Conservation (phyloP, 2,329 filamentous ascomycete genomes). For the Aspergillus fumigatus region DNA sequence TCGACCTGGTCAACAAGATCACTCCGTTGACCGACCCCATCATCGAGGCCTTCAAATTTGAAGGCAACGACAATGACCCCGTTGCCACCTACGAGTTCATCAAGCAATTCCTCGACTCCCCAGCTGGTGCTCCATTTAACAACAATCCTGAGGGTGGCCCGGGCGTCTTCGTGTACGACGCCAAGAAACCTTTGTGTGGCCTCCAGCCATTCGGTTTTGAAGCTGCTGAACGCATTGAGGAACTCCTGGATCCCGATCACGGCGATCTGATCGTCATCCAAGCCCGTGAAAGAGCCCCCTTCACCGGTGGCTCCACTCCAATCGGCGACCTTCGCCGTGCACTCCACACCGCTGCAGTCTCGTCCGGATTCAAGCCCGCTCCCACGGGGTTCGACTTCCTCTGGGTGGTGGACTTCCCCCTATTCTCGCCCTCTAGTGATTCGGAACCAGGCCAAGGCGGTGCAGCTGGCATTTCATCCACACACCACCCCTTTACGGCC, state of each 20-base stretch:
- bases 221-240: constrained; percentile 56
- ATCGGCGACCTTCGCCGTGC: constrained; percentile 69
- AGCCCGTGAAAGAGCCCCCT: constrained; percentile 63
- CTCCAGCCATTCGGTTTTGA: constrained; percentile 75
- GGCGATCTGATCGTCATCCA: constrained; percentile 81
- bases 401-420: constrained; percentile 87
- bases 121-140: constrained; percentile 55
- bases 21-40: constrained; percentile 62
- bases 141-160: constrained; percentile 73
- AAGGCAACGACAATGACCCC: constrained; percentile 44
- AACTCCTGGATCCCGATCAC: constrained; percentile 52
- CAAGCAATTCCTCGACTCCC: constrained; percentile 64
- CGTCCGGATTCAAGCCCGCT: constrained; percentile 52
- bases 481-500: constrained; percentile 94
- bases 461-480: constrained; percentile 72
- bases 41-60: constrained; percentile 70
- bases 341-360: constrained; percentile 65
- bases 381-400: constrained; percentile 60
- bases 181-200: constrained; percentile 67
- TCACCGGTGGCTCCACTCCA: constrained; percentile 66
- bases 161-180: constrained; percentile 71
- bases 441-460: constrained; percentile 76
- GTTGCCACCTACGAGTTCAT: constrained; percentile 59
- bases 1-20: constrained; percentile 69
- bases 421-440: constrained; percentile 72